A percentile compares a stretch with the other conserved stretches of the same genome.
Conservation (phyloP, 208 protist species). For the Leishmania braziliensis region DNA sequence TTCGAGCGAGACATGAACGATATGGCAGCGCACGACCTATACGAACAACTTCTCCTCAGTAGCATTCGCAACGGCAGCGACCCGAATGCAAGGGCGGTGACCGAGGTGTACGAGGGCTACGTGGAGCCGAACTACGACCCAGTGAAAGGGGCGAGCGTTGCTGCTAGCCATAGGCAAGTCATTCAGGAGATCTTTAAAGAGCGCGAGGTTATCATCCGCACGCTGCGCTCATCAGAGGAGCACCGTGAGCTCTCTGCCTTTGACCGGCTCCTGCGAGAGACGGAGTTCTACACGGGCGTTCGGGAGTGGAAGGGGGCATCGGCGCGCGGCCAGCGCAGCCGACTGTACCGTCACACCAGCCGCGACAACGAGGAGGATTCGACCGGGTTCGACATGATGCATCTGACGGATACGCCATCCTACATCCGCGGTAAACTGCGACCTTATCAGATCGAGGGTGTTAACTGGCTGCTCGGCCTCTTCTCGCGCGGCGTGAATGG, state of each 20-base stretch:
- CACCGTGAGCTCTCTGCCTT: slow-evolving; percentile 70
- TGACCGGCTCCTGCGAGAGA: slow-evolving; percentile 77
- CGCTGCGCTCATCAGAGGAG: slow-evolving; percentile 58
- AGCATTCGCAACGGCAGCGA: slow-evolving; percentile 67
- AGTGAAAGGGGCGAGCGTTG: slow-evolving; percentile 36
- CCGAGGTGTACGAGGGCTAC: slow-evolving; percentile 74
- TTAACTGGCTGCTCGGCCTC: slow-evolving; percentile 98
- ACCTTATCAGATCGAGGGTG: slow-evolving; percentile 97
- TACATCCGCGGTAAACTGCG: slow-evolving; percentile 94
- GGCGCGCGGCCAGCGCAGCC: slow-evolving; percentile 18
- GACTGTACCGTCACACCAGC: slow-evolving; percentile 29
- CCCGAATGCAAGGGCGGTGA: slow-evolving; percentile 63
- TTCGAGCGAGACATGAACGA: slow-evolving; percentile 83
- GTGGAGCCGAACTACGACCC: slow-evolving; percentile 64
- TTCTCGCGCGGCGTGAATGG: slow-evolving; percentile 97
- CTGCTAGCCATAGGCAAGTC: slow-evolving; percentile 37
- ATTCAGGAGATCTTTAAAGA: slow-evolving; percentile 53
- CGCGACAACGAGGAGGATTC: slow-evolving; percentile 47
- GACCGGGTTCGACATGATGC: slow-evolving; percentile 60
- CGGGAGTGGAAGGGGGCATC: slow-evolving; percentile 62
- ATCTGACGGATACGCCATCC: slow-evolving; percentile 82
- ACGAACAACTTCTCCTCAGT: slow-evolving; percentile 82
- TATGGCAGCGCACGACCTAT: slow-evolving; percentile 66
- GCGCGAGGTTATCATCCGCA: slow-evolving; percentile 70
- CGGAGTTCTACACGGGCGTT: slow-evolving; percentile 88